These are phyloP conservation scores for Rutstroemia sp. DNA, from an alignment of 2,329 filamentous ascomycete genomes.

Conservation along the genomic window DNA sequence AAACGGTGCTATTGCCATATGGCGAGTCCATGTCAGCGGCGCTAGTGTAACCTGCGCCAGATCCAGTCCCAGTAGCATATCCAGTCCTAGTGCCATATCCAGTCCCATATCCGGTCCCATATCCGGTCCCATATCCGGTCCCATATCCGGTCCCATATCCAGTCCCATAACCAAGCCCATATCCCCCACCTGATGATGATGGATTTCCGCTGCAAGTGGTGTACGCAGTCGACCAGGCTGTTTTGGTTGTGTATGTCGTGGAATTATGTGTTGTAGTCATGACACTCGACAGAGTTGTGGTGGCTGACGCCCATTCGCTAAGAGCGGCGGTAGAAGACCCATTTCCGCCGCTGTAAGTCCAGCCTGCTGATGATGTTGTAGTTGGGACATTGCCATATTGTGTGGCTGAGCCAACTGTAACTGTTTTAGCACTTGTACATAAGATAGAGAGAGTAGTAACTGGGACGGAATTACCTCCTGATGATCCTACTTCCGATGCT, in stretches of 20 bases:
- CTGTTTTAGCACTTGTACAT: not conserved
- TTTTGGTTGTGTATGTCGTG: slow-evolving; percentile 1
- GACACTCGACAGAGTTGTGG: not conserved
- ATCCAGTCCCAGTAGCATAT: not conserved
- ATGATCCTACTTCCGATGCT: not conserved
- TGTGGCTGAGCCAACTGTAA: not conserved
- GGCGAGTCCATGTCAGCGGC: not conserved
- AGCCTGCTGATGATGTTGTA: not conserved
- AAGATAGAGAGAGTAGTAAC: not conserved
- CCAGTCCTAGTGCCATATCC: too few species aligned
- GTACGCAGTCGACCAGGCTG: not conserved
- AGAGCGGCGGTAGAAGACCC: not conserved
- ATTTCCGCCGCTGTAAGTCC: not conserved
- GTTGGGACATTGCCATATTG: not conserved
- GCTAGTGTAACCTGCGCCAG: not conserved
- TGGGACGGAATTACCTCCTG: not conserved
- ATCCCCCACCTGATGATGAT: too few species aligned
- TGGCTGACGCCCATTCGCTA: not conserved
- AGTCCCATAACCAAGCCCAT: not conserved
- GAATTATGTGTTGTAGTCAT: not conserved
- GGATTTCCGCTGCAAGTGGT: not conserved
- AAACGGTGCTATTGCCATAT: too few species aligned
- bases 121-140: not conserved
- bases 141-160: not conserved
- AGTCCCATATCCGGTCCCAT: not conserved